Percentiles rank a stretch among this genome's conserved stretches.
phyloP scores from a whole-genome alignment of 2,329 filamentous ascomycete species.

The Phyllosticta citrichinensis region DNA sequence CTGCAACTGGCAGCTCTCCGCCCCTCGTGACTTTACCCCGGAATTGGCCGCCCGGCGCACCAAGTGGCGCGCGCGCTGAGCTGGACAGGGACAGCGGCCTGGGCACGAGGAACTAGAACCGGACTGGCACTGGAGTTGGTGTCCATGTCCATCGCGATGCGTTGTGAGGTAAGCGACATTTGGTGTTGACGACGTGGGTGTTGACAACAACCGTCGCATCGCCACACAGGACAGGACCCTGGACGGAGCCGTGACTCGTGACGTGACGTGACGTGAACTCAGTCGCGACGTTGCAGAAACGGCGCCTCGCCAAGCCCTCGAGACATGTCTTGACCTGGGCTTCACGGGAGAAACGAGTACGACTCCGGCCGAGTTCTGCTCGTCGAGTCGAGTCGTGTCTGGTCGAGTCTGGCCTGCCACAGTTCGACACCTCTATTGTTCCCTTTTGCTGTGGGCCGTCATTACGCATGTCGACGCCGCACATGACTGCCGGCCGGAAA shows the following conservation, averaged over 20 bases:
- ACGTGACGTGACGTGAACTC: neutral
- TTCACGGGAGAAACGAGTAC: neutral
- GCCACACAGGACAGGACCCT: neutral
- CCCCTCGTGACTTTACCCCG: neutral
- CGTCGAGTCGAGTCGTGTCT: no score
- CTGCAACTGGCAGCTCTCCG: neutral
- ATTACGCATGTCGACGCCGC: constrained; percentile 10
- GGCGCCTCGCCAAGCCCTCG: neutral
- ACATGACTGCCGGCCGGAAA: constrained; percentile 4
- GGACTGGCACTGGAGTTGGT: no score
- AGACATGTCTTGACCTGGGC: neutral
- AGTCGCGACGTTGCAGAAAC: constrained; percentile 5
- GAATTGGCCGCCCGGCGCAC: neutral
- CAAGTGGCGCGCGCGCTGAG: neutral
- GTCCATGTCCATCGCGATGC: no score
- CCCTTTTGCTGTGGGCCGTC: constrained; percentile 1
- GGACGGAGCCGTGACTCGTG: neutral
- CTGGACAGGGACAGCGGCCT: no score
- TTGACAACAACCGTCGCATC: no score
- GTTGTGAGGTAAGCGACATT: no score
- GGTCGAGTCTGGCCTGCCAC: no score
- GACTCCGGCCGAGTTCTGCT: neutral
- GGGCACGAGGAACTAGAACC: neutral
- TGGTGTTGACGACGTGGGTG: no score
- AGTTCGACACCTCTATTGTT: neutral